Base-by-base conservation (phyloP, 345 rosid genomes). In the Syzygium jambos region DNA sequence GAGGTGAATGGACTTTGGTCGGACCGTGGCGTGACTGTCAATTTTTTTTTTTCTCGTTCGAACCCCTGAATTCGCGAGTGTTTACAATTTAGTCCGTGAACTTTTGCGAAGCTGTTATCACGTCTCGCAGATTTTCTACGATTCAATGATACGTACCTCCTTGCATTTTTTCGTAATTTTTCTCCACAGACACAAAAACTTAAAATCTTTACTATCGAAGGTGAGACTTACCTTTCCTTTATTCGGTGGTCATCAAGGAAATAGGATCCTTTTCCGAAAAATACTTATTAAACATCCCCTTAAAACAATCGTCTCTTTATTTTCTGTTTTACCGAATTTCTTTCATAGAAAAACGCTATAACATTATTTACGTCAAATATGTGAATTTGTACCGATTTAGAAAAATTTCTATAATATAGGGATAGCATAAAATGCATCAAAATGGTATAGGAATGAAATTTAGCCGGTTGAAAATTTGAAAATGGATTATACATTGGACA, bases 321-420 rank as follows among this genome's bases (percentile, higher is more conserved):
- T 29, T n/a, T 1, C 9, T 1, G 29, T 61, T 61, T 3, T n/a
- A n/a, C 19, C n/a, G 2, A n/a, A n/a, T 61, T 1, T 3, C 2
- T 13, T n/a, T n/a, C 8, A 61, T n/a, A 0, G 19, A 61, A 10
- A 3, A n/a, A 61, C 73, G 13, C 14, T 0, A 0, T 61, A 14
- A 61, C 34, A n/a, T 12, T 61, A 13, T 61, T 57, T 53, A 53
- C 8, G 1, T 19, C 7, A 23, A 19, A 22, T 53, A 27, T 3
- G 34, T 61, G 38, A 14, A n/a, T 61, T 61, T 61, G 5, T 29
- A 0, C 19, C 2, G 0, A 3, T 3, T 61, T n/a, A 27, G 1
- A 0, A 59, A 59, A 13, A 0, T n/a, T n/a, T n/a, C 9, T 13
- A n/a, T 11, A 2, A 11, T 1, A 59, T 59, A 11, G 0, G 0